phyloP scores from a whole-genome alignment of 1,284 basidiomycete genomes.

The Moesziomyces antarcticus region DNA sequence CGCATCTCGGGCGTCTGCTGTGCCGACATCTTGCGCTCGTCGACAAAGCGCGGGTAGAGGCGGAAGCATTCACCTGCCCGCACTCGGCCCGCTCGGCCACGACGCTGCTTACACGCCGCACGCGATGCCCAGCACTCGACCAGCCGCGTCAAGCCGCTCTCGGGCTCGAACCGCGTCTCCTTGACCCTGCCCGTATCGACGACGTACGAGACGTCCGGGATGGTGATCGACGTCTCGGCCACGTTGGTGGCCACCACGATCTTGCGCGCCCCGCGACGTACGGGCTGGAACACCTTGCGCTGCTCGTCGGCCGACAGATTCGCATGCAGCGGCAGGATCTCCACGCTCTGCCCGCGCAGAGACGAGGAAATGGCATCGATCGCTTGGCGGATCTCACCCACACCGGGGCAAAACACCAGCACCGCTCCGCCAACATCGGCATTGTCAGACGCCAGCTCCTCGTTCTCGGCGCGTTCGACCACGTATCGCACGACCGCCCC shows the following conservation, averaged over 20 bases:
- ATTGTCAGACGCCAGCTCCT: constrained; percentile 70
- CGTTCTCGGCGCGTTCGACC: constrained; percentile 71
- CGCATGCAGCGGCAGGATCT: constrained; percentile 86
- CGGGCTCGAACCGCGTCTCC: constrained; percentile 84
- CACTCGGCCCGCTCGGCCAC: constrained; percentile 90
- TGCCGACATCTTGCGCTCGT: constrained; percentile 77
- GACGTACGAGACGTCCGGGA: constrained; percentile 70
- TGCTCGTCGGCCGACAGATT: constrained; percentile 89
- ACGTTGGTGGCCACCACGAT: constrained; percentile 91
- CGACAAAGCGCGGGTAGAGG: constrained; percentile 79
- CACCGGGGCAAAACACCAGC: constrained; percentile 86
- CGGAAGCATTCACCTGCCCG: constrained; percentile 68
- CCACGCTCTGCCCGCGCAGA: constrained; percentile 69
- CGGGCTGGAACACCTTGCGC: constrained; percentile 77
- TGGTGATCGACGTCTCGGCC: constrained; percentile 92
- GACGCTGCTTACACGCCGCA: constrained; percentile 83
- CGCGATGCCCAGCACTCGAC: constrained; percentile 83
- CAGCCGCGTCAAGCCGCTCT: constrained; percentile 79
- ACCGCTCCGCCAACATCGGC: constrained; percentile 71
- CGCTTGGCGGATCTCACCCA: constrained; percentile 73
- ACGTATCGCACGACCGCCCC: constrained; percentile 77
- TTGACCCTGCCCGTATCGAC: constrained; percentile 87
- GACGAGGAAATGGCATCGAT: constrained; percentile 75
- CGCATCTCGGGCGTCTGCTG: constrained; percentile 85
- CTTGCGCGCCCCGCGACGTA: constrained; percentile 76